Conservation (phyloP, 495 filamentous ascomycete species). For the Tirmania nivea region DNA sequence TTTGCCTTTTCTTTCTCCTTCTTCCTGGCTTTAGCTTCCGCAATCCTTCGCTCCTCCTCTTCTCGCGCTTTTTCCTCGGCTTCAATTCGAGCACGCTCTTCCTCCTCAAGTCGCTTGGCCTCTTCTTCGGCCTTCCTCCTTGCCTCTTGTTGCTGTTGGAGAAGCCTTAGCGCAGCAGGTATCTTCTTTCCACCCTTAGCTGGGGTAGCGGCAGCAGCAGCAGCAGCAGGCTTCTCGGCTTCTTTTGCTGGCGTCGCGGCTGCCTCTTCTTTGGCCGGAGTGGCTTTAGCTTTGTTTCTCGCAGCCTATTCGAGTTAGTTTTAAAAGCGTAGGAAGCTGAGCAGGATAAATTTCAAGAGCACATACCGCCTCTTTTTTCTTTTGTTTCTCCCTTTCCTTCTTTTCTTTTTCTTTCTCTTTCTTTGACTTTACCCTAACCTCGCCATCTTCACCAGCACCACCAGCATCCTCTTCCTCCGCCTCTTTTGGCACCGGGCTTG, state of each 20-base stretch:
- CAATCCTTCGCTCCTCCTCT: conserved; percentile 55
- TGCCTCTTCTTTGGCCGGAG: conserved; percentile 46
- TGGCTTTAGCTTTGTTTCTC: conserved; percentile 33
- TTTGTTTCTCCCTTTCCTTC: conserved; percentile 73
- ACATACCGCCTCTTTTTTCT: conserved; percentile 51
- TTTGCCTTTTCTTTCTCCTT: conserved; percentile 93
- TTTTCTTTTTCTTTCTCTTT: conserved; percentile 82
- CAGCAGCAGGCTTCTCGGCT: conserved; percentile 20
- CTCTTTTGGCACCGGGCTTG: conserved; percentile 3
- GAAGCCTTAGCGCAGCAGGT: conserved; percentile 51
- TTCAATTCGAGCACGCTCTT: conserved; percentile 50
- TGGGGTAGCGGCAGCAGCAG: conserved; percentile 28
- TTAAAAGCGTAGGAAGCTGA: neutral
- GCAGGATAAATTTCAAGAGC: neutral
- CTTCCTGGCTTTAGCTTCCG: conserved; percentile 53
- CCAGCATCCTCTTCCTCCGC: conserved; percentile 10
- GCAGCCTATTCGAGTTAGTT: conserved; percentile 30
- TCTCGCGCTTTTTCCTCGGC: conserved; percentile 39
- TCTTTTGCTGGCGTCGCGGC: conserved; percentile 26
- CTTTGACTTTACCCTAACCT: conserved; percentile 49
- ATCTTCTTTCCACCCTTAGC: conserved; percentile 67
- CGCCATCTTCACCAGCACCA: conserved; percentile 23
- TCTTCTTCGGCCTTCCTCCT: conserved; percentile 56
- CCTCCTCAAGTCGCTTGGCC: conserved; percentile 40
- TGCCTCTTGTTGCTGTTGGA: conserved; percentile 86